Conservation (phyloP, 257 asterid genomes). For the Osmanthus fragrans region DNA sequence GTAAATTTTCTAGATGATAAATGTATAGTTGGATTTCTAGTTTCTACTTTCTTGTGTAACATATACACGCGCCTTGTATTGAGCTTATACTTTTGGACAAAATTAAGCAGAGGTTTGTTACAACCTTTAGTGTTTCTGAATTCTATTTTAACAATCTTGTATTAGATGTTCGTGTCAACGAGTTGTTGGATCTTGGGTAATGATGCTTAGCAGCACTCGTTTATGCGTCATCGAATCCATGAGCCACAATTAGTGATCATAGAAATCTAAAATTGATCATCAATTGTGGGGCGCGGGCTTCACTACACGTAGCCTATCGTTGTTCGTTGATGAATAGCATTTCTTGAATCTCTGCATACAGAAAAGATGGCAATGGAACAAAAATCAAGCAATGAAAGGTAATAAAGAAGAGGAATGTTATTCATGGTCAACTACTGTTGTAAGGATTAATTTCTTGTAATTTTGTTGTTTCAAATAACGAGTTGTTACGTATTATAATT, state of each 20-base stretch:
- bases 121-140: background rate
- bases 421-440: too few relatives aligned
- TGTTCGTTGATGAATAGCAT: background rate
- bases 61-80: background rate
- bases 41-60: conserved; percentile 14
- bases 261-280: too few relatives aligned
- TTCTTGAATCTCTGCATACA: background rate
- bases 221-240: too few relatives aligned
- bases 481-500: too few relatives aligned
- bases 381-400: background rate
- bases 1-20: background rate
- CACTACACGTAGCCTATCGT: background rate
- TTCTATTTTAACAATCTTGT: background rate
- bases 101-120: background rate
- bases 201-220: too few relatives aligned
- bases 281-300: background rate
- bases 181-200: too few relatives aligned
- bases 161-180: background rate
- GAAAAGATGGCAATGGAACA: background rate
- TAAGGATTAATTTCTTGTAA: too few relatives aligned
- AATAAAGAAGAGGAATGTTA: too few relatives aligned
- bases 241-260: too few relatives aligned
- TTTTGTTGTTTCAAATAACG: too few relatives aligned
- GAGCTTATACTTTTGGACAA: background rate
- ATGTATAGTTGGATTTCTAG: background rate